phyloP scores from a whole-genome alignment of 306 rosid genomes.

The Lablab purpureus region DNA sequence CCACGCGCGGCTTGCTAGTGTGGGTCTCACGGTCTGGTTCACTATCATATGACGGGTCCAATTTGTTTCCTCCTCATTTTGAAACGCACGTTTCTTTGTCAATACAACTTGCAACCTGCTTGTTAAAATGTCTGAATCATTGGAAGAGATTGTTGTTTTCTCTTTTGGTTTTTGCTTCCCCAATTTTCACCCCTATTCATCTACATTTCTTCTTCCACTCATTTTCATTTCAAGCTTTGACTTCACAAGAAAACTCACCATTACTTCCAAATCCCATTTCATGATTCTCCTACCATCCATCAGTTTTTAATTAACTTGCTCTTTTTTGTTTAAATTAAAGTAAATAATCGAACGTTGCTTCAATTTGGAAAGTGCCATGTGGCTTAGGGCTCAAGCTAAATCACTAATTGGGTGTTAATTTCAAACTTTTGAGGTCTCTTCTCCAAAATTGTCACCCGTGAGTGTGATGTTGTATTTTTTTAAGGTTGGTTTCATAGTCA shows the following conservation, averaged over 20 bases:
- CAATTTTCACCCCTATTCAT: background rate
- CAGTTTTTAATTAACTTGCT: background rate
- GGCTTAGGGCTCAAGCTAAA: background rate
- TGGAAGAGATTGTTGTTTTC: background rate
- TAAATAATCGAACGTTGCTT: background rate
- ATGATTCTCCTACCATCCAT: background rate
- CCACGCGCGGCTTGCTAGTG: slow-evolving; percentile 39
- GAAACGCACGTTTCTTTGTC: slow-evolving; percentile 36
- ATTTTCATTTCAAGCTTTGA: background rate
- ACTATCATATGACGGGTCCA: slow-evolving; percentile 15
- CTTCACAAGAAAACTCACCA: background rate
- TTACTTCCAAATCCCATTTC: background rate
- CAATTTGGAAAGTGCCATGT: slow-evolving; percentile 18
- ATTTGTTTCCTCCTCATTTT: slow-evolving; percentile 34
- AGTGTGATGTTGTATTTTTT: background rate
- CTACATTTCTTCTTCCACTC: background rate
- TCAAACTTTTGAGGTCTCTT: slow-evolving; percentile 34
- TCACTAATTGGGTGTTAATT: slow-evolving; percentile 28
- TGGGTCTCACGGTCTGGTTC: slow-evolving; percentile 40
- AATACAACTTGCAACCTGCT: slow-evolving; percentile 20
- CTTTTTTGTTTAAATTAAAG: background rate
- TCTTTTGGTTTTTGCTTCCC: background rate
- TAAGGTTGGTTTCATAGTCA: slow-evolving; percentile 2
- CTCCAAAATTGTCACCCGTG: slow-evolving; percentile 29
- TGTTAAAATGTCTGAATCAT: slow-evolving; percentile 48